Conservation (phyloP, 2,329 filamentous ascomycete genomes). For the Neonectria coccinea region DNA sequence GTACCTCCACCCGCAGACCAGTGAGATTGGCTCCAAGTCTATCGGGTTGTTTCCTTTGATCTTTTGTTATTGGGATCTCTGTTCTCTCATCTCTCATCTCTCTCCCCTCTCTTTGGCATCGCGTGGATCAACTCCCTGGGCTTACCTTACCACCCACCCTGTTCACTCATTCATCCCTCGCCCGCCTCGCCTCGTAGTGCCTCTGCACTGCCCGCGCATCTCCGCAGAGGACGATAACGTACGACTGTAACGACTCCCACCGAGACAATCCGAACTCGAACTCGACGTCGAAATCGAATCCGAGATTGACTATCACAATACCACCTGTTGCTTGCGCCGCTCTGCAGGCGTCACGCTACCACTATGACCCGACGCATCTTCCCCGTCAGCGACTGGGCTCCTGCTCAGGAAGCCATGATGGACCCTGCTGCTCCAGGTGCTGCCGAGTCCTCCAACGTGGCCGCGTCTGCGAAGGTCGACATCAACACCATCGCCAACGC, state of each 20-base stretch:
- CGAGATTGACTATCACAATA: slow-evolving; percentile 5
- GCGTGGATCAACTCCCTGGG: not conserved
- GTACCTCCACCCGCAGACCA: not conserved
- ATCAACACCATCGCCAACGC: slow-evolving; percentile 1
- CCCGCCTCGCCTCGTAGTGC: not conserved
- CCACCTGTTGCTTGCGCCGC: slow-evolving; percentile 12
- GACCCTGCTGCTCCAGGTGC: slow-evolving; percentile 19
- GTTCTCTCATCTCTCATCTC: not conserved
- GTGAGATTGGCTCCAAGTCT: slow-evolving; percentile 10
- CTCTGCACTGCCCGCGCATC: slow-evolving; percentile 5
- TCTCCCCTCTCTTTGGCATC: not conserved
- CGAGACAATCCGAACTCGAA: slow-evolving; percentile 5
- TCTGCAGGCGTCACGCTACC: slow-evolving; percentile 19
- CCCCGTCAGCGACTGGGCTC: slow-evolving; percentile 57
- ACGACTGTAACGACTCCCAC: not conserved
- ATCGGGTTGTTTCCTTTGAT: slow-evolving; percentile 7
- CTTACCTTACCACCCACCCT: slow-evolving; percentile 1
- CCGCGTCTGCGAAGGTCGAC: slow-evolving; percentile 4
- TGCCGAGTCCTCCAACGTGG: slow-evolving; percentile 35
- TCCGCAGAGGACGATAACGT: slow-evolving; percentile 7
- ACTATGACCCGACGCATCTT: slow-evolving; percentile 54
- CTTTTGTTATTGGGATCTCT: not conserved
- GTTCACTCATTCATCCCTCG: not conserved
- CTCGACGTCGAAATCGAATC: slow-evolving; percentile 10
- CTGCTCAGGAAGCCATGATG: slow-evolving; percentile 57